These are phyloP conservation scores for Naganishia friedmannii DNA, from an alignment of 768 basidiomycete genomes.

Conservation along the genomic window DNA sequence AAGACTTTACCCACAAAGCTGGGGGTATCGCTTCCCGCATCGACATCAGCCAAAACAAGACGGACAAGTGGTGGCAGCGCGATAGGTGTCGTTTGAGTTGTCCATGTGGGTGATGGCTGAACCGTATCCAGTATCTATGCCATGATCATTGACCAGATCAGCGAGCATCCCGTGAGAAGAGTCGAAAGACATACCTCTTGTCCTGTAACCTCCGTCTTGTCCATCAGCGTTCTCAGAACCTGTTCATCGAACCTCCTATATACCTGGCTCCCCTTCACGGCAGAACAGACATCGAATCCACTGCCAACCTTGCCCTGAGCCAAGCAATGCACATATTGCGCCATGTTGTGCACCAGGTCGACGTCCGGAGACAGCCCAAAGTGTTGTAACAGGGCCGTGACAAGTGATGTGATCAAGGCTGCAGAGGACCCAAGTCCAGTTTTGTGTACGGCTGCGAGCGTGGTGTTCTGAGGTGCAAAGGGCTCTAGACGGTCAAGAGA, in stretches of 20 bases:
- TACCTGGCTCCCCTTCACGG: constrained; percentile 88
- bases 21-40: constrained; percentile 93
- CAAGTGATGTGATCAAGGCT: constrained; percentile 91
- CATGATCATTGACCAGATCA: not conserved
- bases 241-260: constrained; percentile 56
- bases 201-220: constrained; percentile 55
- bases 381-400: constrained; percentile 77
- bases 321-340: constrained; percentile 90
- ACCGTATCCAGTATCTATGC: constrained; percentile 11
- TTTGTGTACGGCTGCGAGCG: constrained; percentile 83
- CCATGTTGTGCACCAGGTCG: constrained; percentile 77
- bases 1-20: constrained; percentile 87
- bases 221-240: constrained; percentile 67
- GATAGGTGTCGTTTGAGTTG: constrained; percentile 67
- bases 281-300: constrained; percentile 92
- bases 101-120: constrained; percentile 59
- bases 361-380: constrained; percentile 53
- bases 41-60: constrained; percentile 89
- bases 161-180: not conserved
- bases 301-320: constrained; percentile 98
- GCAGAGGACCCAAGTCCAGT: constrained; percentile 97
- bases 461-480: constrained; percentile 69
- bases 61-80: constrained; percentile 77
- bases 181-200: constrained; percentile 2
- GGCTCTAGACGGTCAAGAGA: constrained; percentile 71